Evolutionary conservation across 2,329 filamentous ascomycete genomes (phyloP), one percentile per base, ranked within the genome.

Genomic region (Lachnellula arida): DNA sequence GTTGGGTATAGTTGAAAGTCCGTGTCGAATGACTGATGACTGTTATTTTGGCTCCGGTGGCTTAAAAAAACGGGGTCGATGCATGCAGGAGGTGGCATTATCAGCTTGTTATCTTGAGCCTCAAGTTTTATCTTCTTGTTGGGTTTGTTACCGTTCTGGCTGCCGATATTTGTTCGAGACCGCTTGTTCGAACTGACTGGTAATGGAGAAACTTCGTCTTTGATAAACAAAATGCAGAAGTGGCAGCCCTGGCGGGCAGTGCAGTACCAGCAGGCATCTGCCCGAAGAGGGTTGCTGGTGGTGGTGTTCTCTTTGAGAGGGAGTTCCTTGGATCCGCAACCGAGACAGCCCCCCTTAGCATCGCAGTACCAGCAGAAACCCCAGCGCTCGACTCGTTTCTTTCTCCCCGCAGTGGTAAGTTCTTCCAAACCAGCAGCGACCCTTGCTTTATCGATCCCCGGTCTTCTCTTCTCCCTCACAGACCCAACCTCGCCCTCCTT

Each of bases 281-380:
- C n/a, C 4, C 32, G 39, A n/a, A 32, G 17, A 14, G 42, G 28
- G 9, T 32, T 23, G 15, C 5, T 23, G 22, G 8, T n/a, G 3
- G 49, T 14, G n/a, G 39, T 32, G 5, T 46, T 15, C 17, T 22
- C 35, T 22, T 28, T 46, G 25, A 32, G 44, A 17, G 34, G 22
- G 17, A 54, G 34, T 3, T 54, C 46, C 40, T 51, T 51, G 5
- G 58, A 53, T 11, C 59, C 58, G 40, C 64, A 64, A 22, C 40
- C 48, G 7, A 52, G 25, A 42, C 62, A 64, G 23, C 53, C 59
- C 2, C 52, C 55, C 23, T 15, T 59, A 4, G 60, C 56, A 42
- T 49, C 51, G 50, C 63, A 66, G 42, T 54, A 66, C 60, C 59
- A 64, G 48, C 64, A 66, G 15, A 55, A 40, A 1, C 61, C 63